Base-by-base conservation (phyloP, 148 eudicot species). In the Hydrangea macrophylla region DNA sequence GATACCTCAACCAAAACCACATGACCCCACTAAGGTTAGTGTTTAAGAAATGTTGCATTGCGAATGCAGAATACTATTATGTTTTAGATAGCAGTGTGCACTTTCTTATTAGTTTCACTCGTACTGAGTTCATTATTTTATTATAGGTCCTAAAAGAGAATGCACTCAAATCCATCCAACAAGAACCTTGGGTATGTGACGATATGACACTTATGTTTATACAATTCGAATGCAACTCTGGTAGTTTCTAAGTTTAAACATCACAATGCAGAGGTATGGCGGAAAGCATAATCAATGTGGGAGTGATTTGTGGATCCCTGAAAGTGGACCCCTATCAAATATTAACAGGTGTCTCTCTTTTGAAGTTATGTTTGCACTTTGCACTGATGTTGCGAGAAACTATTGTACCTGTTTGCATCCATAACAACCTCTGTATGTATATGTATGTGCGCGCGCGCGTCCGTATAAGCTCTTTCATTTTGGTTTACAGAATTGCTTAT, bases 71-170 rank as follows among this genome's bases (percentile, higher is more conserved):
- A 10, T n/a, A n/a, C n/a, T n/a, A n/a, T n/a, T n/a, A n/a, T n/a
- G n/a, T n/a, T n/a, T n/a, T n/a, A n/a, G n/a, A n/a, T n/a, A n/a
- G n/a, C n/a, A n/a, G n/a, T n/a, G n/a, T n/a, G 7, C 15, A 2
- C 9, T 11, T 62, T 22, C 27, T 42, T 48, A 33, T 30, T 13
- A 58, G 36, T 58, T 58, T 17, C 20, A 10, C 62, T 35, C 27
- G 31, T 37, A 22, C 27, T 48, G 17, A 5, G 48, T 55, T 50
- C 20, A 25, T 63, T 64, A 26, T 53, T 59, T 67, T 22, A 36
- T 35, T 57, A 66, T 54, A 81, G 90, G 83, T 68, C 56, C 45
- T 67, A 23, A 80, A 81, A 70, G 88, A 85, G 75, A 76, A 81
- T 62, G 74, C 56, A 36, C 74, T 70, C 5, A 51, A 64, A 66